Base-by-base conservation (phyloP, 2,329 filamentous ascomycete genomes). In the Paecilomyces niveus region DNA sequence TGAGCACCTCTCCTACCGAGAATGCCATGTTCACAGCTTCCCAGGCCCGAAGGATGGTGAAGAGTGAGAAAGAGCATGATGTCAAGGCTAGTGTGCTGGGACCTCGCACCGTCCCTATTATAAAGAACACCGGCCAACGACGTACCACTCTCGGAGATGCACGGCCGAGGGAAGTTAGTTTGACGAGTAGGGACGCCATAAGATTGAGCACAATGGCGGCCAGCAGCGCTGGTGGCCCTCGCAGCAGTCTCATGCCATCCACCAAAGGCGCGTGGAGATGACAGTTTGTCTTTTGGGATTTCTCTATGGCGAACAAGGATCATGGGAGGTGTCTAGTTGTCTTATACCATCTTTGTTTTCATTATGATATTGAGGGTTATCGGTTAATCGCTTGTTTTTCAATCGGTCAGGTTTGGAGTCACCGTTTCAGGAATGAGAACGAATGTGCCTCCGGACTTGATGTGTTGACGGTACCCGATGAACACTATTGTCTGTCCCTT, bases 21-120 rank as follows among this genome's bases (percentile, higher is more conserved):
- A 83, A 81, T 59, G 75, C 76, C 7, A 78, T 87, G 71, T 88
- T 89, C 71, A 87, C 84, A 0, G 84, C 85, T 24, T 81, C 82
- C 57, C 85, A 88, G 61, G 85, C 86, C 26, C 79, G 87, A 51
- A 79, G 87, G 13, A 88, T 89, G 84, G 83, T 85, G 45, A 85
- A 82, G 67, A 81, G 78, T 54, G 82, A 85, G 32, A 84, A 83
- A 63, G 83, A 83, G 50, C 76, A 78, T 54, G 80, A 83, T 18
- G 78, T 76, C 66, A 81, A 81, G 60, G 74, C 74, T 45, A 83
- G 80, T 58, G 84, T 89, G 13, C 73, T 89, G 54, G 86, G 84
- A 63, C 86, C 87, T 29, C 78, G 85, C 33, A 80, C 79, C 29
- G 76, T 83, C 18, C 81, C 85, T 1, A 79, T 88, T 29, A 78